Evolutionary conservation across 805 yeast genomes (phyloP), one percentile per base, ranked within the genome.

Genomic region (Yarrowia porcina): DNA sequence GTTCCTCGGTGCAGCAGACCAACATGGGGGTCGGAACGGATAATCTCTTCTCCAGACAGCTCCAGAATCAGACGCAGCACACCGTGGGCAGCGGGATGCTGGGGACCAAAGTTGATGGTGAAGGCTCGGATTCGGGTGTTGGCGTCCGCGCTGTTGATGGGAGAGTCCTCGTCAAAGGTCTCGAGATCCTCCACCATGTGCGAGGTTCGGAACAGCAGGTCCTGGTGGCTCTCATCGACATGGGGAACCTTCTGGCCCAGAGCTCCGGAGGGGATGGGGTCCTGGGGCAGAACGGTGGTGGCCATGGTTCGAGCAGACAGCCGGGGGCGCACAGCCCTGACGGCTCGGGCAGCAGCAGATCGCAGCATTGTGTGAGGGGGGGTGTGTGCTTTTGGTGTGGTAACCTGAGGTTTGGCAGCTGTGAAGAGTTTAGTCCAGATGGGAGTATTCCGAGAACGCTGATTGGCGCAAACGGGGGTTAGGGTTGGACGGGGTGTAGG

Each of bases 71-170:
- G 80, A 73, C 96, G 83, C 79, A 89, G 79, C 76, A 89, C 96
- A 68, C 96, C 96, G 78, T 89, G 96, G 28, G 96, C 96, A 66
- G 96, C 96, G 23, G 96, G 96, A 79, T 89, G 96, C 77, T 89
- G 96, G 54, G 96, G 96, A 36, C 96, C 96, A 73, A 89, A 89
- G 77, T 90, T 90, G 73, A 90, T 85, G 56, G 96, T 89, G 79
- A 89, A 90, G 73, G 89, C 96, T 75, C 96, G 85, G 72, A 89
- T 85, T 74, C 88, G 81, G 64, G 68, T 67, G 65, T 73, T 73
- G 49, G 65, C 67, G 39, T 41, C 61, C 27, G 35, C 7, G 30
- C 49, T 39, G 49, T 56, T 56, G 61, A 56, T 39, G 21, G 61
- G 61, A 10, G 61, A 39, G 49, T 56, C 61, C 61, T 56, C 49